phyloP scores from a whole-genome alignment of 2,329 filamentous ascomycete genomes.

The Parascedosporium putredinis region DNA sequence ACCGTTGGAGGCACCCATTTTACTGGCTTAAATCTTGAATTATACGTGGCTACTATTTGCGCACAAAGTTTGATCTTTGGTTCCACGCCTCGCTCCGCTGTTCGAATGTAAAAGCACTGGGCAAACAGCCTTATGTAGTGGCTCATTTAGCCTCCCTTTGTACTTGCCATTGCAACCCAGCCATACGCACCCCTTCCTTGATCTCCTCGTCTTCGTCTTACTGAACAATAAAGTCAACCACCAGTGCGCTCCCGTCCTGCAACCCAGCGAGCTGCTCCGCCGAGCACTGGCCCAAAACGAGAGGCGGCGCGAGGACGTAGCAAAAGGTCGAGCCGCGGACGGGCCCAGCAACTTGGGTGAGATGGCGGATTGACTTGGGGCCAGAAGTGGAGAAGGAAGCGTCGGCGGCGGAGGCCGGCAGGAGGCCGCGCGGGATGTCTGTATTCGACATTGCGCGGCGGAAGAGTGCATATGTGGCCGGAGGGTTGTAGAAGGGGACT shows the following conservation, averaged over 20 bases:
- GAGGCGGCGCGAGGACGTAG: slow-evolving; percentile 7
- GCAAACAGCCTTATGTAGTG: too few species aligned
- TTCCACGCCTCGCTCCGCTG: too few species aligned
- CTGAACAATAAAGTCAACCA: slow-evolving; percentile 20
- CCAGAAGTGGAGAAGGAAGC: slow-evolving; percentile 20
- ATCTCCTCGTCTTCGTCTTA: not conserved
- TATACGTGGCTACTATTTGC: too few species aligned
- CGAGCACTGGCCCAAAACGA: not conserved
- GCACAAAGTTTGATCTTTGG: too few species aligned
- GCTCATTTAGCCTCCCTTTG: too few species aligned
- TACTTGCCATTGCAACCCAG: too few species aligned
- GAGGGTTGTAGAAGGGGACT: slow-evolving; percentile 50
- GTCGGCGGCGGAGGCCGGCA: slow-evolving; percentile 24
- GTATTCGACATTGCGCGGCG: slow-evolving; percentile 46
- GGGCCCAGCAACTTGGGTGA: not conserved
- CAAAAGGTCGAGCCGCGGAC: not conserved
- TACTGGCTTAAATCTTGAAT: too few species aligned
- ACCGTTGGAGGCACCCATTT: too few species aligned
- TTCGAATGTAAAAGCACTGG: too few species aligned
- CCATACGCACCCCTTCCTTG: too few species aligned
- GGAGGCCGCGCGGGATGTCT: slow-evolving; percentile 44
- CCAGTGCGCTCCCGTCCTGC: slow-evolving; percentile 1
- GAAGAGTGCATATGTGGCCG: slow-evolving; percentile 49
- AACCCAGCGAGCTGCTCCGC: not conserved
- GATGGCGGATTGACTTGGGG: not conserved